Conservation (phyloP, 768 basidiomycete species). For the Strobilomyces echinocephalus region DNA sequence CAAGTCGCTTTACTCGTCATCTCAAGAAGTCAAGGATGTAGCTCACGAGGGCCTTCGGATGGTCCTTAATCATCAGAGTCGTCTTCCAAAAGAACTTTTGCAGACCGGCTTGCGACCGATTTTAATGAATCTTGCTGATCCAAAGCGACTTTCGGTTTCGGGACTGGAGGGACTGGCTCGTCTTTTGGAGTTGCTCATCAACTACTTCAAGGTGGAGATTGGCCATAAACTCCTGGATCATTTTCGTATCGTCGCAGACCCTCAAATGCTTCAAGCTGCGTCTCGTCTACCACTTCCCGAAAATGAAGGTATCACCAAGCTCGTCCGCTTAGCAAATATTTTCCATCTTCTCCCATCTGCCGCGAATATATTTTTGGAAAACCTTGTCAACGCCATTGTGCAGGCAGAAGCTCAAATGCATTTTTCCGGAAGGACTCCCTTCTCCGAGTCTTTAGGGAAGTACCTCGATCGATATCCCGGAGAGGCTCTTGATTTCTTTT, state of each 20-base stretch:
- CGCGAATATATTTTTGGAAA: constrained; percentile 87
- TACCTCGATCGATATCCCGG: constrained; percentile 88
- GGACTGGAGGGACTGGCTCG: constrained; percentile 93
- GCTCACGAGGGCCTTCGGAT: constrained; percentile 90
- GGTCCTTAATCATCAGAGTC: constrained; percentile 83
- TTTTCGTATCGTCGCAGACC: constrained; percentile 88
- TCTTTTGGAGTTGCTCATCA: constrained; percentile 88
- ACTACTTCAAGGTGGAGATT: constrained; percentile 99
- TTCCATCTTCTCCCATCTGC: constrained; percentile 94
- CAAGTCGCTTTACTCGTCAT: constrained; percentile 93
- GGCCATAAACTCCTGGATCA: constrained; percentile 96
- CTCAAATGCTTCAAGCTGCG: constrained; percentile 75
- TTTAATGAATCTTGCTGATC: constrained; percentile 95
- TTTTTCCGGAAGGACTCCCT: constrained; percentile 84
- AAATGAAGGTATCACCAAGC: constrained; percentile 87
- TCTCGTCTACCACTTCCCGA: constrained; percentile 77
- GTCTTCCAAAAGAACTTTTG: constrained; percentile 90
- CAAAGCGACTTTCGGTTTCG: constrained; percentile 86
- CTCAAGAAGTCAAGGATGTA: constrained; percentile 88
- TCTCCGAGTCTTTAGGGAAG: constrained; percentile 86
- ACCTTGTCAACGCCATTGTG: constrained; percentile 82
- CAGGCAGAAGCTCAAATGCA: constrained; percentile 90
- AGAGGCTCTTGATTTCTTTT: constrained; percentile 82
- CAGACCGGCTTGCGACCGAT: constrained; percentile 96
- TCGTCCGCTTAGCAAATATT: constrained; percentile 93